phyloP scores from a whole-genome alignment of 306 rosid species.

The Prosopis cineraria region DNA sequence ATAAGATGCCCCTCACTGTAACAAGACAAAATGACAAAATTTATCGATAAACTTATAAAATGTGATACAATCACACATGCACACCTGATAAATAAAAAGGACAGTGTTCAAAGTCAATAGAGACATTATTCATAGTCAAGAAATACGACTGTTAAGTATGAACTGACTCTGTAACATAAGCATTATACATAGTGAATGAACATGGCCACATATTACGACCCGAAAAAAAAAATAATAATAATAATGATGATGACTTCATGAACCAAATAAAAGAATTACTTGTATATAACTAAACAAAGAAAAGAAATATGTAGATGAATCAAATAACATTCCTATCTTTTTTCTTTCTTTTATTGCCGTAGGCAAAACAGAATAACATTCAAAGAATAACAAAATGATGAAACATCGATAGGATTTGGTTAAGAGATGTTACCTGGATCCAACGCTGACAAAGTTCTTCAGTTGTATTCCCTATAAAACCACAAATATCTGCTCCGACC shows the following conservation, averaged over 20 bases:
- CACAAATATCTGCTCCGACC: constrained; percentile 98
- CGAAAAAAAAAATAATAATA: too few species aligned
- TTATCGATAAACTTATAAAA: neutral
- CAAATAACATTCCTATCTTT: neutral
- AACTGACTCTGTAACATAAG: too few species aligned
- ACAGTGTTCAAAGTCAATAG: too few species aligned
- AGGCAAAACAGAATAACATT: neutral
- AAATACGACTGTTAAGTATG: too few species aligned
- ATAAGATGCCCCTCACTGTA: constrained; percentile 85
- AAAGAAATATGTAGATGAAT: too few species aligned
- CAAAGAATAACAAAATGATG: neutral
- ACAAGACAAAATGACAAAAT: neutral
- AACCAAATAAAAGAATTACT: too few species aligned
- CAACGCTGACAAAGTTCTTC: constrained; percentile 92
- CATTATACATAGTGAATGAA: too few species aligned
- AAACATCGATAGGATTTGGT: neutral
- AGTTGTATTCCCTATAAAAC: constrained; percentile 59
- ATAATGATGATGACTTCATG: too few species aligned
- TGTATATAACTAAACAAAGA: too few species aligned
- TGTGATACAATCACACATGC: neutral
- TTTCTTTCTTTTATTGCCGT: neutral
- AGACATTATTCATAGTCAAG: neutral
- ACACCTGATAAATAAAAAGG: too few species aligned
- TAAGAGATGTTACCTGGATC: constrained; percentile 74
- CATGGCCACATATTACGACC: too few species aligned